A percentile compares a stretch with the other conserved stretches of the same genome.
Conservation (phyloP, 208 protist species). For the Leptomonas pyrrhocoris region DNA sequence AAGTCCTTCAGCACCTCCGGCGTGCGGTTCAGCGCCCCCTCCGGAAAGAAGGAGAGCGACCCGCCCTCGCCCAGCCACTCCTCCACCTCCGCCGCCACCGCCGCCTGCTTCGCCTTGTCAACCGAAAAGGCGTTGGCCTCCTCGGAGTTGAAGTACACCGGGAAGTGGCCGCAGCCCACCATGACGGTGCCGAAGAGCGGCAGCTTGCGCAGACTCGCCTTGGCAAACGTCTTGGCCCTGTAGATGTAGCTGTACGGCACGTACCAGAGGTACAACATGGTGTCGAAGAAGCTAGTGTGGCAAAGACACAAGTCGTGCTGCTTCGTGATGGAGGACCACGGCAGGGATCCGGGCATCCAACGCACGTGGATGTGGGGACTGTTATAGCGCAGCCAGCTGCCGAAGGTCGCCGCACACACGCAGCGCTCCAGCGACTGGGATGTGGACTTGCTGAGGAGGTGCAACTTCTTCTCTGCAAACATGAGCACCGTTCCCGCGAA, state of each 20-base stretch:
- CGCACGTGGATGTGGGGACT: conserved; percentile 69
- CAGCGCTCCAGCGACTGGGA: conserved; percentile 41
- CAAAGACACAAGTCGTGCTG: conserved; percentile 71
- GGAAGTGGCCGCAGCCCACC: conserved; percentile 73
- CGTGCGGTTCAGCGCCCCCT: conserved; percentile 82
- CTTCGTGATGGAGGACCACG: conserved; percentile 47
- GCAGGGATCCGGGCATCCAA: conserved; percentile 65
- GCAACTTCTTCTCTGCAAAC: conserved; percentile 27
- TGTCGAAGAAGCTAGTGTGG: conserved; percentile 91
- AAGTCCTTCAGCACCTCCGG: conserved; percentile 83
- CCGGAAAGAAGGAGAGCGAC: conserved; percentile 83
- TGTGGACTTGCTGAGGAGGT: conserved; percentile 29
- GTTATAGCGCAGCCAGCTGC: conserved; percentile 47
- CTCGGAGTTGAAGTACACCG: conserved; percentile 81
- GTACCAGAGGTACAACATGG: conserved; percentile 65
- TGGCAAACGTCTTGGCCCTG: conserved; percentile 71
- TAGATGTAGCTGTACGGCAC: conserved; percentile 60
- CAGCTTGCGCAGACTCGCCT: conserved; percentile 67
- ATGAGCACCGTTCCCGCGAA: conserved; percentile 30
- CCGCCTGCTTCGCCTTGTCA: conserved; percentile 82
- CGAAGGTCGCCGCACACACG: conserved; percentile 48
- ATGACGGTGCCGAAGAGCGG: conserved; percentile 82
- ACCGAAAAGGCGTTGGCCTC: conserved; percentile 62
- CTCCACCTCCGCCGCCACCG: conserved; percentile 64
- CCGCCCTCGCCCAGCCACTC: conserved; percentile 58